Evolutionary conservation across 495 filamentous ascomycete genomes (phyloP).

Genomic region (Entonaema liquescens): DNA sequence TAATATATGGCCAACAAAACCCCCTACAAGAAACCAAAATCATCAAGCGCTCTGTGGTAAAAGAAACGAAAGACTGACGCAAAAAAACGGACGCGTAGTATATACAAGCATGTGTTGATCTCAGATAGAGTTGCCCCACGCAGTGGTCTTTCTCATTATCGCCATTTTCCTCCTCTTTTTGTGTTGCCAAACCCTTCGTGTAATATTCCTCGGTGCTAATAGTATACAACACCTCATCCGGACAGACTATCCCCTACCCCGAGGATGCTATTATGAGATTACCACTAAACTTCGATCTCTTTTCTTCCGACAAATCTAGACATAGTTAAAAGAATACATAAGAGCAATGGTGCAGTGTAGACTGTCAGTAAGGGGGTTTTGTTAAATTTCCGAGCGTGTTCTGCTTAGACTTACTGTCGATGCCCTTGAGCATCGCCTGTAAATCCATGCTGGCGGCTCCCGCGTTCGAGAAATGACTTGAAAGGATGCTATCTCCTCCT

Average conservation of each 20-base stretch:
- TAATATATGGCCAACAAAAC: slow-evolving; percentile 6
- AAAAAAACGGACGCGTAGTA: slow-evolving; percentile 26
- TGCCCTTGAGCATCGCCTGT: slow-evolving; percentile 55
- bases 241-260: background rate
- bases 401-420: slow-evolving; percentile 56
- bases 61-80: slow-evolving; percentile 18
- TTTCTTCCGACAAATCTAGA: background rate
- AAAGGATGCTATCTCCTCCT: slow-evolving; percentile 48
- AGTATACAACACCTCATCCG: slow-evolving; percentile 24
- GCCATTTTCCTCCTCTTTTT: slow-evolving; percentile 30
- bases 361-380: slow-evolving; percentile 55
- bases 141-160: slow-evolving; percentile 20
- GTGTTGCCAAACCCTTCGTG: slow-evolving; percentile 7
- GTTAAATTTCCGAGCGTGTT: slow-evolving; percentile 52
- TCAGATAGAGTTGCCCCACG: slow-evolving; percentile 38
- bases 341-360: slow-evolving; percentile 22
- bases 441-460: slow-evolving; percentile 53
- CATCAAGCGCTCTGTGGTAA: slow-evolving; percentile 4
- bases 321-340: slow-evolving; percentile 26
- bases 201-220: slow-evolving; percentile 18
- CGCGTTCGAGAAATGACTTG: slow-evolving; percentile 45
- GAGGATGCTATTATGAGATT: slow-evolving; percentile 19
- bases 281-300: background rate
- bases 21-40: slow-evolving; percentile 10
- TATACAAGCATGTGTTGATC: slow-evolving; percentile 37